phyloP scores from a whole-genome alignment of 2,329 filamentous ascomycete genomes.

The Mycocentrospora acerina region DNA sequence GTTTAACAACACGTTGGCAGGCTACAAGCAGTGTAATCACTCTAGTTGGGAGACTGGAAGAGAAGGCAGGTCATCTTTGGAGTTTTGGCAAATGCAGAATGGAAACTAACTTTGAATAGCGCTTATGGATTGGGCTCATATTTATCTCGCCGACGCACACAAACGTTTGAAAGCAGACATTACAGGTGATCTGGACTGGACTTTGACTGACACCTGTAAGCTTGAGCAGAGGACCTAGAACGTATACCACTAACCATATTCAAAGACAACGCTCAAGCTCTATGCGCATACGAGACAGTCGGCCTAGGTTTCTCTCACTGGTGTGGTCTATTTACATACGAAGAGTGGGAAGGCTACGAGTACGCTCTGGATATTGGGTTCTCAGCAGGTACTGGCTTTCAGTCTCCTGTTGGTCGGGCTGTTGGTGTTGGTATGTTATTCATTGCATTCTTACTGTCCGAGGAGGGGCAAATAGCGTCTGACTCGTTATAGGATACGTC shows the following conservation, averaged over 20 bases:
- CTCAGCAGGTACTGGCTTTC: slow-evolving; percentile 62
- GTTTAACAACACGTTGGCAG: slow-evolving; percentile 72
- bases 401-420: slow-evolving; percentile 66
- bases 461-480: slow-evolving; percentile 1
- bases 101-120: slow-evolving; percentile 45
- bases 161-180: slow-evolving; percentile 59
- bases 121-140: slow-evolving; percentile 59
- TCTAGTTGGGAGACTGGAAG: slow-evolving; percentile 49
- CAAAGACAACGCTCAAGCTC: slow-evolving; percentile 64
- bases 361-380: slow-evolving; percentile 71
- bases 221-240: not conserved
- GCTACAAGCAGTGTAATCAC: slow-evolving; percentile 68
- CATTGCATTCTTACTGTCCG: not conserved
- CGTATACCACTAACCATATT: slow-evolving; percentile 32
- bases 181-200: slow-evolving; percentile 38
- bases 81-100: not conserved
- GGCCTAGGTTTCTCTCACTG: slow-evolving; percentile 73
- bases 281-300: slow-evolving; percentile 79
- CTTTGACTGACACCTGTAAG: slow-evolving; percentile 35
- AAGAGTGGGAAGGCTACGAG: slow-evolving; percentile 72
- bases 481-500: slow-evolving; percentile 48
- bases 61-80: slow-evolving; percentile 44
- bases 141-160: slow-evolving; percentile 67
- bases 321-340: slow-evolving; percentile 72
- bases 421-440: slow-evolving; percentile 66